A percentile compares a stretch with the other conserved stretches of the same genome.
phyloP scores from a whole-genome alignment of 768 basidiomycete genomes.

The Rubroboletus pulcherrimus region DNA sequence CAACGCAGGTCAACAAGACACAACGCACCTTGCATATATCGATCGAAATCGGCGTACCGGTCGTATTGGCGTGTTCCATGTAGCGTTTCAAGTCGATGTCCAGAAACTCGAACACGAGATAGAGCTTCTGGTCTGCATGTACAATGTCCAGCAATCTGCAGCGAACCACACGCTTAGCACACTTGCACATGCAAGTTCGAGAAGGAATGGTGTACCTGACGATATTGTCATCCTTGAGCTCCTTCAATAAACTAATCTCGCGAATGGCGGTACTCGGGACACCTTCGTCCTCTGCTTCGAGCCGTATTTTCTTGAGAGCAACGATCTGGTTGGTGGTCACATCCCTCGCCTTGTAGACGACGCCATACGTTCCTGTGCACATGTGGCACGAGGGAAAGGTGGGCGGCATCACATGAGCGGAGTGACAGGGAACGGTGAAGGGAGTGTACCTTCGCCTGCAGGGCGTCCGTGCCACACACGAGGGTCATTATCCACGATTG shows the following conservation, averaged over 20 bases:
- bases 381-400: not conserved
- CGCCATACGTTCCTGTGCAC: slow-evolving; percentile 87
- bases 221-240: slow-evolving; percentile 93
- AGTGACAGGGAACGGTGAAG: not conserved
- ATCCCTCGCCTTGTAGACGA: slow-evolving; percentile 96
- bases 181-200: not conserved
- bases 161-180: slow-evolving; percentile 6
- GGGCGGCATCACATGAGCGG: slow-evolving; percentile 3
- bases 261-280: slow-evolving; percentile 97
- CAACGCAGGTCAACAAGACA: not conserved
- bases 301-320: slow-evolving; percentile 96
- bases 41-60: slow-evolving; percentile 65
- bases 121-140: slow-evolving; percentile 94
- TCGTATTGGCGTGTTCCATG: slow-evolving; percentile 83
- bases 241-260: slow-evolving; percentile 96
- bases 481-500: slow-evolving; percentile 11
- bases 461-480: slow-evolving; percentile 15
- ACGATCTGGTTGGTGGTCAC: slow-evolving; percentile 76
- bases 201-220: slow-evolving; percentile 58
- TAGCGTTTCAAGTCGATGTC: slow-evolving; percentile 96
- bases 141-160: slow-evolving; percentile 90
- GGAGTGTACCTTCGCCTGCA: slow-evolving; percentile 42
- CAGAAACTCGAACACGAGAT: slow-evolving; percentile 96
- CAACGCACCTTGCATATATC: slow-evolving; percentile 75
- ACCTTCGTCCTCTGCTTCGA: slow-evolving; percentile 98